Conservation (phyloP, 805 yeast genomes). For the Metschnikowia cerradonensis region DNA sequence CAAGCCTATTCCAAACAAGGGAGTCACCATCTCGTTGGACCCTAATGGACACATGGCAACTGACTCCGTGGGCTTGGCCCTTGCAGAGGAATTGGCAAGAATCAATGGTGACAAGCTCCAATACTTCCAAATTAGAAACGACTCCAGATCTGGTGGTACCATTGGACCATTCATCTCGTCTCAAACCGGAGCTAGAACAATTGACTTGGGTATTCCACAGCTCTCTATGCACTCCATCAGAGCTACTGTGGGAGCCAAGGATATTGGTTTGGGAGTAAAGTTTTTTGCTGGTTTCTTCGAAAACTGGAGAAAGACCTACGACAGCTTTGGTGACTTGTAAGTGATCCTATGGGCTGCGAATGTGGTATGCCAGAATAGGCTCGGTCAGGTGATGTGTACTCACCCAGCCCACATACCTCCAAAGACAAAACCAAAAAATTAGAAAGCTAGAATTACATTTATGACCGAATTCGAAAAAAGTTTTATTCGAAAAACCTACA, state of each 20-base stretch:
- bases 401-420: neutral
- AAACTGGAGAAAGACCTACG: conserved; percentile 61
- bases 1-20: conserved; percentile 75
- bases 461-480: neutral
- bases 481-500: too few relatives aligned
- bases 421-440: neutral
- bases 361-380: neutral
- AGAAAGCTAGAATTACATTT: neutral
- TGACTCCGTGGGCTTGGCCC: conserved; percentile 66
- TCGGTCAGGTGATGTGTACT: neutral
- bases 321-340: conserved; percentile 47
- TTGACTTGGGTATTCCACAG: conserved; percentile 81
- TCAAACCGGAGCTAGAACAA: conserved; percentile 68
- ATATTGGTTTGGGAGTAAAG: conserved; percentile 68
- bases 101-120: conserved; percentile 64
- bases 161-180: conserved; percentile 71
- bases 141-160: conserved; percentile 82
- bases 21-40: conserved; percentile 66
- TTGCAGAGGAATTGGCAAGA: conserved; percentile 66
- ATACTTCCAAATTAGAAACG: conserved; percentile 83
- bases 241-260: conserved; percentile 75
- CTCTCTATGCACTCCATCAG: conserved; percentile 83
- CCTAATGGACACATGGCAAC: conserved; percentile 84
- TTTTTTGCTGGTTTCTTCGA: conserved; percentile 68
- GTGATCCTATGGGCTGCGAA: neutral